Base-by-base conservation (phyloP, 805 yeast genomes). In the Grigorovia humatica region DNA sequence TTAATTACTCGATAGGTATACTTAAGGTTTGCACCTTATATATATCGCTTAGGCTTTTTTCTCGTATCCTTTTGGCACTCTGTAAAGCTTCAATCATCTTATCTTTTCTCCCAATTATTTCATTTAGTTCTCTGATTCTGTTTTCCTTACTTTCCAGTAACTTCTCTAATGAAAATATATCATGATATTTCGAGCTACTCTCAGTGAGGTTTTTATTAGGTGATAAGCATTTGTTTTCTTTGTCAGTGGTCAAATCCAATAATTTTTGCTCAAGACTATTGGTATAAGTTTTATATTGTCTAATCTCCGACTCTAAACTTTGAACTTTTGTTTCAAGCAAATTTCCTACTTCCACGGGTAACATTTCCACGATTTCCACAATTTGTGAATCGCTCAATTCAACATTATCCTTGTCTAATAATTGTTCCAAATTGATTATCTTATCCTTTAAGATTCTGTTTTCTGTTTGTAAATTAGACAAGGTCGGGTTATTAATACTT, bases 71-170 rank as follows among this genome's bases (percentile, higher is more conserved):
- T 40, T 80, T 75, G 2, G 87, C 79, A 46, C 84, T 79, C 40
- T 83, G 79, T 51, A 88, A 70, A 1, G 91, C 88, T 54, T 77
- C 79, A 52, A 89, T 85, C 56, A 89, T 82, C 46, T 82, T 81
- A 58, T 88, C 95, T 65, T 88, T 89, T 55, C 85, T 86, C 46
- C 77, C 75, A 42, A 86, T 60, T 45, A 77, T 73, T 48, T 79
- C 83, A 58, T 77, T 76, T 57, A 90, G 70, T 48, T 82, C 88
- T 47, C 68, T 59, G 13, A 89, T 78, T 59, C 44, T 48, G 23
- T 18, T 43, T 20, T 85, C 91, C 47, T 81, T 43, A 18, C 29
- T 43, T 45, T 20, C 52, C 18, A 44, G n/a, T 2, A 17, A n/a
- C 43, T 44, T 42, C 43, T 47, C 43, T 3, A 44, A n/a, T 20